Conservation (phyloP, 106 monocot genomes). For the Acorus calamus region DNA sequence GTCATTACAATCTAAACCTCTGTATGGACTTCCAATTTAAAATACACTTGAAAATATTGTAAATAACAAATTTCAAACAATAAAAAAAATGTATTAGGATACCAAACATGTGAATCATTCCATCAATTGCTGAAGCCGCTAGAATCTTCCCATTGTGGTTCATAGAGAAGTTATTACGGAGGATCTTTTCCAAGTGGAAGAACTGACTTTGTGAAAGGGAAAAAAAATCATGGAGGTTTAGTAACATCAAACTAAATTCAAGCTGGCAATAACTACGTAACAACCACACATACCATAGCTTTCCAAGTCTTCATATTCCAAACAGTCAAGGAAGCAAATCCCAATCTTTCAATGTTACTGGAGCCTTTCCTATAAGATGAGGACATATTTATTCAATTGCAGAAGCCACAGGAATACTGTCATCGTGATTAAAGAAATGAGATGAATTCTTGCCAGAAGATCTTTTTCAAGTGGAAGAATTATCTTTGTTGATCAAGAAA, state of each 20-base stretch:
- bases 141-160: constrained; percentile 99
- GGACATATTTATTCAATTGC: constrained; percentile 69
- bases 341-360: constrained; percentile 50
- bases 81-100: constrained; percentile 32
- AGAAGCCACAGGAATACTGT: constrained; percentile 85
- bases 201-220: constrained; percentile 51
- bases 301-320: constrained; percentile 97
- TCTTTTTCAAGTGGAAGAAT: constrained; percentile 92
- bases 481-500: constrained; percentile 31
- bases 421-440: constrained; percentile 92
- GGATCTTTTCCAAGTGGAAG: constrained; percentile 97
- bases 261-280: neutral
- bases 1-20: too few relatives aligned
- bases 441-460: constrained; percentile 85
- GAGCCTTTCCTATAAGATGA: constrained; percentile 36
- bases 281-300: constrained; percentile 33
- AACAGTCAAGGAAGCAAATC: constrained; percentile 81
- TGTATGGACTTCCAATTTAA: neutral
- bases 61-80: neutral
- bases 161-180: constrained; percentile 81
- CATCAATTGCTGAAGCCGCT: constrained; percentile 86
- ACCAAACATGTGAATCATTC: constrained; percentile 99
- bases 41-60: neutral
- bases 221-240: constrained; percentile 8
- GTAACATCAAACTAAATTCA: neutral